Evolutionary conservation across 176 grass and related monocot genomes (phyloP), one percentile per base, ranked within the genome.

Genomic region (Triticum dicoccoides): DNA sequence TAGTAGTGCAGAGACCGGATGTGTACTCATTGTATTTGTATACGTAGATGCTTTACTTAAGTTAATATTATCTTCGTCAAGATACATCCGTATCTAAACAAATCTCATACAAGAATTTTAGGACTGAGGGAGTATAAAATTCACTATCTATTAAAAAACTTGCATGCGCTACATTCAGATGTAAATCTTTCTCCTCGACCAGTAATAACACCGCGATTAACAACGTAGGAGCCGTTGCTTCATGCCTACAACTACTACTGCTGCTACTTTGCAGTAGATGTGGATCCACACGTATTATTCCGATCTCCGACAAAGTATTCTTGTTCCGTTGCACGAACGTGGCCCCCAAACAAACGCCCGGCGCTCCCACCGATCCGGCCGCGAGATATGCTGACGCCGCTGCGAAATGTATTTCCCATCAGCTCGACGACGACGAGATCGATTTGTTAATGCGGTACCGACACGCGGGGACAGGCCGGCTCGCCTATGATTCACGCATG

Each of bases 251-350:
- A 70, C 15, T 4, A 25, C 10, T 23, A 24, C 24, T 24, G 24
- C 24, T 24, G 24, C 24, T 24, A 8, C 18, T 29, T 27, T 15
- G 63, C 27, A 54, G 30, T 12, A 37, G 80, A 83, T 35, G 77
- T 52, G 71, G 79, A 82, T 89, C 83, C 47, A 37, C 45, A 29
- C 78, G 82, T 86, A 72, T 84, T 5, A 39, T 39, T 14, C 77
- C 76, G 56, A 62, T 6, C 32, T 25, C 77, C 54, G 76, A 39
- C 33, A 9, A 79, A 39, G 38, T 39, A 39, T 23, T 35, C 52
- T 79, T 39, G 87, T 65, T 38, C 29, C n/a, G 30, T 33, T 63
- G n/a, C 4, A 39, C n/a, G 83, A 86, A 90, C 79, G 63, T 86
- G 83, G 52, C 39, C 17, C 52, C 78, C 18, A 58, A 58, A 58